Conservation (phyloP, 768 basidiomycete species). For the Tremella yokohamensis region DNA sequence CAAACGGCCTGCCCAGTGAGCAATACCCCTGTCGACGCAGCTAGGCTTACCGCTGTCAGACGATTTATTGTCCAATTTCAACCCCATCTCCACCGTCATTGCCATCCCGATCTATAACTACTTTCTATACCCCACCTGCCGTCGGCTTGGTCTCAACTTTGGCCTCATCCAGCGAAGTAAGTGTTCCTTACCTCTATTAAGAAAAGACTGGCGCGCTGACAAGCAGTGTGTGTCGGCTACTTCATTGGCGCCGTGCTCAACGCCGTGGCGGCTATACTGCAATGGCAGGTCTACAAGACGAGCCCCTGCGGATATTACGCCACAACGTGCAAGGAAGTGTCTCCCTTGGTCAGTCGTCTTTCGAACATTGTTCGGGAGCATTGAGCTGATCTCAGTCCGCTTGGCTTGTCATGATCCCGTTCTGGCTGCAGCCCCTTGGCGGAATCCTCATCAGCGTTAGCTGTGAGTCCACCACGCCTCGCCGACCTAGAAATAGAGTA, state of each 20-base stretch:
- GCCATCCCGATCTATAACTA: conserved; percentile 40
- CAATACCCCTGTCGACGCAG: neutral
- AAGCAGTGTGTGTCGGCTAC: conserved; percentile 14
- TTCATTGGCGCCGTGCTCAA: conserved; percentile 26
- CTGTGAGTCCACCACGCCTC: conserved; percentile 3
- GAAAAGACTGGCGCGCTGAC: neutral
- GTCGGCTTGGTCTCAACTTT: conserved; percentile 23
- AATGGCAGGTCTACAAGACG: conserved; percentile 37
- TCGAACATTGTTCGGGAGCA: too few species aligned
- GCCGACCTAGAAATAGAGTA: neutral
- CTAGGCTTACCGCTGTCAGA: conserved; percentile 23
- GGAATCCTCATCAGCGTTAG: conserved; percentile 40
- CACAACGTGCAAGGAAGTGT: neutral
- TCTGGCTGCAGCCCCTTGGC: conserved; percentile 36
- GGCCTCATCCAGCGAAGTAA: conserved; percentile 17
- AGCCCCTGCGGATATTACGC: conserved; percentile 36
- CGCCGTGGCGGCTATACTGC: conserved; percentile 38
- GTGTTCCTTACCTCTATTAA: neutral
- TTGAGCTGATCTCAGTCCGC: conserved; percentile 15
- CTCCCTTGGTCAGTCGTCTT: neutral
- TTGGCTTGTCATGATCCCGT: conserved; percentile 39
- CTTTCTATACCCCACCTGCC: conserved; percentile 35
- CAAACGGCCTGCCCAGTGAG: conserved; percentile 19
- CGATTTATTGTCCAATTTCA: conserved; percentile 43
- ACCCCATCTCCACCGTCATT: conserved; percentile 29